These are phyloP conservation scores for Priceomyces castillae DNA, from an alignment of 805 yeast species.

Conservation along the genomic window DNA sequence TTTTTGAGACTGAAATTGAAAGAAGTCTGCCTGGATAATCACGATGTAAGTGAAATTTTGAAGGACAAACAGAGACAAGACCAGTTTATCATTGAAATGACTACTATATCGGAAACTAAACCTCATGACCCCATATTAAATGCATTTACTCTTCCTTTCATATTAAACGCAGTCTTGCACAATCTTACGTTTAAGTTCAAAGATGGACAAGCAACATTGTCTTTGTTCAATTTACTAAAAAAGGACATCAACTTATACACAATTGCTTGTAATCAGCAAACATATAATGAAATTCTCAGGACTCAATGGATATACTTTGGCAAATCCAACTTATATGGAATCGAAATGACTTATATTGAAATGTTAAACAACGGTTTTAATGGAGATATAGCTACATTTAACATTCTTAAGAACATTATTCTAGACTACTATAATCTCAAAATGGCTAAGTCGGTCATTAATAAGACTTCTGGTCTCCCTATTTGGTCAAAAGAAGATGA, in stretches of 20 bases:
- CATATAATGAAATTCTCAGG: conserved; percentile 38
- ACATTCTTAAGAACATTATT: conserved; percentile 33
- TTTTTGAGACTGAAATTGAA: conserved; percentile 15
- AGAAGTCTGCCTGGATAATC: conserved; percentile 10
- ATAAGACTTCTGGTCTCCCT: conserved; percentile 21
- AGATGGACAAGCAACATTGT: conserved; percentile 36
- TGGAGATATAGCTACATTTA: conserved; percentile 36
- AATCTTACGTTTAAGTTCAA: conserved; percentile 21
- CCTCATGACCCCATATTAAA: conserved; percentile 29
- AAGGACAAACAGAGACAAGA: conserved; percentile 13
- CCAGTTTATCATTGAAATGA: conserved; percentile 16
- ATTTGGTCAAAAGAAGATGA: conserved; percentile 40
- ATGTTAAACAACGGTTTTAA: conserved; percentile 41
- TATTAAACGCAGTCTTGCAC: conserved; percentile 32
- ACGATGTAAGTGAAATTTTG: neutral
- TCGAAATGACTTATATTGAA: conserved; percentile 34
- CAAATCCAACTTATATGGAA: conserved; percentile 30
- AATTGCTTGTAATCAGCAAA: conserved; percentile 37
- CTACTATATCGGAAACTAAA: conserved; percentile 9
- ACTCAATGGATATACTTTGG: conserved; percentile 39
- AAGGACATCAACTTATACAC: conserved; percentile 32
- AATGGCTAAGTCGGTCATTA: conserved; percentile 25
- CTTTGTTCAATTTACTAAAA: conserved; percentile 35
- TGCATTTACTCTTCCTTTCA: conserved; percentile 32
- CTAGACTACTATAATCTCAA: conserved; percentile 33